Conservation (phyloP, 2,329 filamentous ascomycete species). For the Capronia americana region DNA sequence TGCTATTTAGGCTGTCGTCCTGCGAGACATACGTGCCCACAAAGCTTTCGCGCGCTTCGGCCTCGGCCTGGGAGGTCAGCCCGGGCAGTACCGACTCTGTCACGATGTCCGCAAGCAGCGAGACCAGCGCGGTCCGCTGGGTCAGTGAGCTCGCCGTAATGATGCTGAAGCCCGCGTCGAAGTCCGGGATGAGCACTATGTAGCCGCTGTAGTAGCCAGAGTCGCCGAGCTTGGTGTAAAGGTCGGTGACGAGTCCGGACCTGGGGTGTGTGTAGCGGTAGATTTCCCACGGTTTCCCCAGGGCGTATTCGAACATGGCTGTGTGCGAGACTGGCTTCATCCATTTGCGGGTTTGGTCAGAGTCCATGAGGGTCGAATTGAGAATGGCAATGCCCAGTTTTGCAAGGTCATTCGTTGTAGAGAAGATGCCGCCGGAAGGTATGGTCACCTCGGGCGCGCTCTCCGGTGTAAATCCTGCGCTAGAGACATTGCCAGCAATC, state of each 20-base stretch:
- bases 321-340: slow-evolving; percentile 51
- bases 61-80: slow-evolving; percentile 43
- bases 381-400: slow-evolving; percentile 45
- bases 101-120: slow-evolving; percentile 49
- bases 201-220: slow-evolving; percentile 48
- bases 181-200: slow-evolving; percentile 55
- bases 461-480: slow-evolving; percentile 1
- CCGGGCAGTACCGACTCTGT: slow-evolving; percentile 43
- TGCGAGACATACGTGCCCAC: slow-evolving; percentile 43
- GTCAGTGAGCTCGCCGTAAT: slow-evolving; percentile 53
- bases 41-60: slow-evolving; percentile 42
- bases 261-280: slow-evolving; percentile 44
- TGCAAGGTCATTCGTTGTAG: slow-evolving; percentile 48
- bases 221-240: slow-evolving; percentile 54
- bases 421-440: slow-evolving; percentile 39
- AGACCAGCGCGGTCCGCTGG: slow-evolving; percentile 48
- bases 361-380: slow-evolving; percentile 46
- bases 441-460: slow-evolving; percentile 27
- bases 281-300: slow-evolving; percentile 53
- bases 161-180: slow-evolving; percentile 52
- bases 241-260: slow-evolving; percentile 41
- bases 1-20: slow-evolving; percentile 39
- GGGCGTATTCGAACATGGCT: slow-evolving; percentile 48
- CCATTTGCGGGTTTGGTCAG: slow-evolving; percentile 48
- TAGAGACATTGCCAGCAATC: slow-evolving; percentile 28